Evolutionary conservation across 75 land plant genomes (phyloP), one percentile per base, ranked within the genome.

Genomic region (Adiantum capillusveneris): DNA sequence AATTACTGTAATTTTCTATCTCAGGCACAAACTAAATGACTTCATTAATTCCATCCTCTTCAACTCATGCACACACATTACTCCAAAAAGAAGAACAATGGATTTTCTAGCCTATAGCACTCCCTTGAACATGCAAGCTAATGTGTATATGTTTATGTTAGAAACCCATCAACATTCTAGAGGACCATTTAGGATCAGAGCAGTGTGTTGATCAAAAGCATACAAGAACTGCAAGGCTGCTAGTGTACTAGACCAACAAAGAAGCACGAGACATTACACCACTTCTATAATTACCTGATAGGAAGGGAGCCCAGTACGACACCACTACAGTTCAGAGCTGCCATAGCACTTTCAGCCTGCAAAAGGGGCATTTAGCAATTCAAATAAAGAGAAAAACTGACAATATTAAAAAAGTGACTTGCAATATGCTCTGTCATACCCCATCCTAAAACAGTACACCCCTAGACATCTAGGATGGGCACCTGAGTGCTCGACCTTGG

Each of bases 341-440:
- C 54, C 56, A 83, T 75, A 14, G 92, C 87, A 60, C 84, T 87
- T 44, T 83, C 87, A 22, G 86, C 92, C 86, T 87, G 81, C 39
- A 46, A 57, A 48, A 19, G 18, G n/a, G n/a, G n/a, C n/a, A n/a
- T n/a, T n/a, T n/a, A 39, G 42, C 42, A 9, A 9, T 9, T 39
- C 42, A 7, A 39, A 39, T 13, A 7, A 13, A 39, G 7, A 7
- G 13, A 7, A 39, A 39, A 9, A 9, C 42, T 39, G 7, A 9
- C 42, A 39, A 39, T 7, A 7, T 39, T 39, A 39, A 39, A 7
- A 39, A 39, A 13, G 42, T 39, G 42, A 39, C 42, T 39, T 39
- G 42, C 42, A 13, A 39, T 39, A 13, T 39, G 13, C 13, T 39
- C 42, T 13, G 13, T 39, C 42, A 39, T 39, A 39, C n/a, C n/a